Conservation (phyloP, 2,329 filamentous ascomycete species). For the Tolypocladium nubicola region DNA sequence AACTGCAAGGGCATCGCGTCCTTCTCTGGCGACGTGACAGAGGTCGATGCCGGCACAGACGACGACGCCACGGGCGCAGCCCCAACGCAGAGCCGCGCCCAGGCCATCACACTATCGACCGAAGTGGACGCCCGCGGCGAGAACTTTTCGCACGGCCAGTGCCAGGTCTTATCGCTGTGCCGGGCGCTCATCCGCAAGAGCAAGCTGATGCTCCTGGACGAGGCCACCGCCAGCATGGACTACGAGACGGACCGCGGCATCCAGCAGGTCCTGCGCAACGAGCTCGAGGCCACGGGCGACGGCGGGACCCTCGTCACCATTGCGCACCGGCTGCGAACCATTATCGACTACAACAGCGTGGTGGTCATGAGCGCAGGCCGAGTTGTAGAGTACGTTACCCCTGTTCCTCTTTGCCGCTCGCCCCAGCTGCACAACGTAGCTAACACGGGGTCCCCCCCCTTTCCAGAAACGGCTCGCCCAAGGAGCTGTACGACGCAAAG, state of each 20-base stretch:
- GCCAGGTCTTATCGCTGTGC: conserved; percentile 47
- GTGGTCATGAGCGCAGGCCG: conserved; percentile 44
- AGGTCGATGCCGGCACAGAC: conserved; percentile 12
- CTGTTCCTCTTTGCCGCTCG: not conserved
- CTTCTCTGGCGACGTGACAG: conserved; percentile 30
- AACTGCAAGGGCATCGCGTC: conserved; percentile 51
- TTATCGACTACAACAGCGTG: conserved; percentile 49
- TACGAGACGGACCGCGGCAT: conserved; percentile 46
- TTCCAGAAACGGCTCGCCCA: conserved; percentile 32
- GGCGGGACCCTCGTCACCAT: conserved; percentile 46
- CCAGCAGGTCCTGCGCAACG: conserved; percentile 39
- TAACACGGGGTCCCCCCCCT: not conserved
- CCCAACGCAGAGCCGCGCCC: conserved; percentile 6
- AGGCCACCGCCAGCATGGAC: conserved; percentile 50
- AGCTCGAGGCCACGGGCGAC: conserved; percentile 31
- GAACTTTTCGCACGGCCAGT: conserved; percentile 48
- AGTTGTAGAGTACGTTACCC: conserved; percentile 36
- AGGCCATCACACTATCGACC: conserved; percentile 28
- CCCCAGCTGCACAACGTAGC: not conserved
- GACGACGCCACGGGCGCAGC: conserved; percentile 9
- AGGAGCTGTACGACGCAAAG: conserved; percentile 31
- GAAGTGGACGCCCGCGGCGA: conserved; percentile 40
- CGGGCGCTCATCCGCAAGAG: conserved; percentile 43
- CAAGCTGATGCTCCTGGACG: conserved; percentile 46
- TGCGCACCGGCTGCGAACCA: conserved; percentile 45